Evolutionary conservation across 805 yeast species (phyloP).

Genomic region (Lachancea meyersii): DNA sequence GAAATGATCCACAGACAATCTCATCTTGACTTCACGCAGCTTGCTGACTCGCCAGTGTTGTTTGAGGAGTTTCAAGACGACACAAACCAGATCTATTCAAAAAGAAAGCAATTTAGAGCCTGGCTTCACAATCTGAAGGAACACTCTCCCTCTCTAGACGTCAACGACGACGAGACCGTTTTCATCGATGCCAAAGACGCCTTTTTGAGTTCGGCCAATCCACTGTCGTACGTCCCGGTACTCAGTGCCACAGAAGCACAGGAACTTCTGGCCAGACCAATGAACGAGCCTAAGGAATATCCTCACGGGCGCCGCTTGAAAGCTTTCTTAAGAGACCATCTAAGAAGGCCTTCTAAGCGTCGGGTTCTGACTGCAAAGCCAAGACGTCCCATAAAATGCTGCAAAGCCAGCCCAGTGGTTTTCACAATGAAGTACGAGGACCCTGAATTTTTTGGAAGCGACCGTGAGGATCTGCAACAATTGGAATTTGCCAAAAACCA

Average conservation of each 20-base stretch:
- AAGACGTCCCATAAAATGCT: neutral
- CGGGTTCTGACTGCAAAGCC: neutral
- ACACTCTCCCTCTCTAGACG: neutral
- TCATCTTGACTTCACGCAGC: neutral
- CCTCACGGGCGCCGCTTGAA: constrained; percentile 3
- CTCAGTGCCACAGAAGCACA: constrained; percentile 4
- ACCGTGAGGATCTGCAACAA: neutral
- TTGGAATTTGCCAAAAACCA: neutral
- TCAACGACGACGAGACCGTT: constrained; percentile 5
- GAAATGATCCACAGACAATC: neutral
- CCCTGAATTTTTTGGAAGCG: neutral
- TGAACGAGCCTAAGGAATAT: neutral
- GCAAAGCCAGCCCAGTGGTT: neutral
- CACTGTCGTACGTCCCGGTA: constrained; percentile 6
- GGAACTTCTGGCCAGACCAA: neutral
- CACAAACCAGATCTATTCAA: constrained; percentile 3
- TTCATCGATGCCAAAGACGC: constrained; percentile 6
- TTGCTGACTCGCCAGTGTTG: neutral
- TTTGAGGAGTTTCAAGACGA: neutral
- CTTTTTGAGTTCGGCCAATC: constrained; percentile 4
- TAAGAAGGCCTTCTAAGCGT: constrained; percentile 2
- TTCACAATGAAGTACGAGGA: neutral
- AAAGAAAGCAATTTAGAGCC: constrained; percentile 5
- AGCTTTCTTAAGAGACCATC: constrained; percentile 5
- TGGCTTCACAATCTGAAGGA: constrained; percentile 5